These are phyloP conservation scores for Pseudogymnoascus pannorum DNA, from an alignment of 2,329 filamentous ascomycete genomes.

Conservation along the genomic window DNA sequence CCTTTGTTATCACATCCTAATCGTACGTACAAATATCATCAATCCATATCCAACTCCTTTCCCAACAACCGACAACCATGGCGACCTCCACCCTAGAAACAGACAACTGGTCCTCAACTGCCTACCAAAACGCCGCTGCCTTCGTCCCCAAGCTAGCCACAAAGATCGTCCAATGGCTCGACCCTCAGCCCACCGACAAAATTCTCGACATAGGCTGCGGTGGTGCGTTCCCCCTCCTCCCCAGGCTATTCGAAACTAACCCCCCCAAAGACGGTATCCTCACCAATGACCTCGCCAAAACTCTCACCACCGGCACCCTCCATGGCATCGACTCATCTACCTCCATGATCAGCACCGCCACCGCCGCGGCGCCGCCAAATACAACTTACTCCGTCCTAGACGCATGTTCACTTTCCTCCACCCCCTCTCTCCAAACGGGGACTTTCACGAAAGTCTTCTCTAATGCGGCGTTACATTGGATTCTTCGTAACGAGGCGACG, in stretches of 20 bases:
- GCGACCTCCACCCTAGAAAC: neutral
- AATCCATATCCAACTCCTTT: neutral
- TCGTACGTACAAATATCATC: neutral
- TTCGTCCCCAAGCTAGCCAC: slow-evolving; percentile 57
- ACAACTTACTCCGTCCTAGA: slow-evolving; percentile 21
- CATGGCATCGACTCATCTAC: slow-evolving; percentile 53
- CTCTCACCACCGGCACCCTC: slow-evolving; percentile 39
- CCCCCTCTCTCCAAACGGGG: neutral
- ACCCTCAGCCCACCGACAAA: slow-evolving; percentile 48
- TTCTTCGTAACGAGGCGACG: slow-evolving; percentile 39
- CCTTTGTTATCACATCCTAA: neutral
- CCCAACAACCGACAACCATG: neutral
- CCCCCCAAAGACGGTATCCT: slow-evolving; percentile 50
- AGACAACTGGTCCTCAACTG: slow-evolving; percentile 17
- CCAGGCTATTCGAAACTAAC: slow-evolving; percentile 10
- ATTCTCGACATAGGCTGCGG: slow-evolving; percentile 60
- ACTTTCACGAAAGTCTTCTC: slow-evolving; percentile 50
- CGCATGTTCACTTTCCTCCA: neutral
- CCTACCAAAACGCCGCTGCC: slow-evolving; percentile 53
- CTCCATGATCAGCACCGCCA: slow-evolving; percentile 50
- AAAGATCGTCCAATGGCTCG: slow-evolving; percentile 51
- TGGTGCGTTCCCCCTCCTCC: slow-evolving; percentile 33
- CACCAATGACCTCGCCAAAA: slow-evolving; percentile 44
- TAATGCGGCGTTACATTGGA: slow-evolving; percentile 62
- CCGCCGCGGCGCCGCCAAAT: slow-evolving; percentile 15